phyloP scores from a whole-genome alignment of 208 protist species.

The Trichomonas tenax region DNA sequence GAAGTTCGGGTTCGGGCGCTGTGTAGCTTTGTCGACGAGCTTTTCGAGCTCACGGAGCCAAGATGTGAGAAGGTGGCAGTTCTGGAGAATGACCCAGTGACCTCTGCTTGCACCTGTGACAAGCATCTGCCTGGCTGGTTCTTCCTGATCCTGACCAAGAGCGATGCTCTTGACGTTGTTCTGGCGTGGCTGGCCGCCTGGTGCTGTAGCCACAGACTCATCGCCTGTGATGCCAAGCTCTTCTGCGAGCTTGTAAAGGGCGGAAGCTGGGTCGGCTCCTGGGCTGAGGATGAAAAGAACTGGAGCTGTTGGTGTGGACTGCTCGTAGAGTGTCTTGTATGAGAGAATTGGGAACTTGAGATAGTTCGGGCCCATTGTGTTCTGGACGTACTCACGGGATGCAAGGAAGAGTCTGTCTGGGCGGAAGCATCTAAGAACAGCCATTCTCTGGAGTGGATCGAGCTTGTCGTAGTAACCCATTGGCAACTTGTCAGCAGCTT shows the following conservation, averaged over 20 bases:
- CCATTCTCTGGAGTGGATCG: constrained; percentile 70
- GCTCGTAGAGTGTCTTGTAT: constrained; percentile 51
- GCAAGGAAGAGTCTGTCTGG: constrained; percentile 77
- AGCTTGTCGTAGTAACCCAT: constrained; percentile 55
- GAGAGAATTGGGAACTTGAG: constrained; percentile 76
- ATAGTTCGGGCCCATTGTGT: constrained; percentile 69
- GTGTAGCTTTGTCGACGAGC: constrained; percentile 59
- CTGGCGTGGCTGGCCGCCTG: constrained; percentile 67
- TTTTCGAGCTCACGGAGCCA: constrained; percentile 96
- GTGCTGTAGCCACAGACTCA: constrained; percentile 19
- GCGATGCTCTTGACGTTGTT: constrained; percentile 74
- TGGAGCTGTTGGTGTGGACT: constrained; percentile 54
- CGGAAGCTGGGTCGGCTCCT: constrained; percentile 84
- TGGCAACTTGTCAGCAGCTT: constrained; percentile 60
- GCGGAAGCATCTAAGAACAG: constrained; percentile 84
- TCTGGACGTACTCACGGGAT: constrained; percentile 72
- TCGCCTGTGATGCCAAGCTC: constrained; percentile 15
- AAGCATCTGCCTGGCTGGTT: constrained; percentile 77
- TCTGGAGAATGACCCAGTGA: constrained; percentile 95
- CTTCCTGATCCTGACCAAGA: constrained; percentile 88
- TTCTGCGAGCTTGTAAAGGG: constrained; percentile 84
- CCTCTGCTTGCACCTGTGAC: constrained; percentile 74
- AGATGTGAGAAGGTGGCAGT: constrained; percentile 87
- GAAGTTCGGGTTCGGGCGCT: constrained; percentile 81
- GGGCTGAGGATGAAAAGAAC: constrained; percentile 93